These are phyloP conservation scores for Selaginella tamariscina DNA, from an alignment of 75 land plant genomes.

Conservation along the genomic window DNA sequence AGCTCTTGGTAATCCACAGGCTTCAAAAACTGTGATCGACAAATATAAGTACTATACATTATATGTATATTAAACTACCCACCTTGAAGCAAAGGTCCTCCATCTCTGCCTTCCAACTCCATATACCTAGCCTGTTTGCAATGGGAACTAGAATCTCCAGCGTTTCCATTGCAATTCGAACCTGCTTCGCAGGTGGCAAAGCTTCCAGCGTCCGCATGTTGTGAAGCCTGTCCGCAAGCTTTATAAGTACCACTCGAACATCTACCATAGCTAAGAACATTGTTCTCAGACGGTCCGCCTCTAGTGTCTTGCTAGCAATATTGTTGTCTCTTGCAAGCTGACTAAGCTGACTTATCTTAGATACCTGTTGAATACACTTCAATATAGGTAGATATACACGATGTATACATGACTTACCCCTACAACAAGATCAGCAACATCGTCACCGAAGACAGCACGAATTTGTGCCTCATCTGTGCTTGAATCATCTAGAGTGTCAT, in stretches of 20 bases:
- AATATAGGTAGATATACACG: background rate
- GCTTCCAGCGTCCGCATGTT: constrained; percentile 3
- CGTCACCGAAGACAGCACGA: background rate
- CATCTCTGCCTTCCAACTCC: constrained; percentile 11
- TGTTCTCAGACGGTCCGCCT: background rate
- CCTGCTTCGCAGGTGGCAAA: background rate
- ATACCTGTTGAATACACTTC: background rate
- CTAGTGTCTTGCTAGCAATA: constrained; percentile 8
- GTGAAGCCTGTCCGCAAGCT: constrained; percentile 7
- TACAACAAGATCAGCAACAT: constrained; percentile 7
- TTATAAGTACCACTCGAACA: constrained; percentile 1
- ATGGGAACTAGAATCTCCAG: constrained; percentile 5
- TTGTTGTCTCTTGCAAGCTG: constrained; percentile 2
- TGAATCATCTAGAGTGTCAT: constrained; percentile 7
- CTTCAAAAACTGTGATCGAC: no score
- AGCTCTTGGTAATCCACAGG: constrained; percentile 4
- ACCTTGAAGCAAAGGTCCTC: constrained; percentile 7
- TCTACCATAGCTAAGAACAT: constrained; percentile 6
- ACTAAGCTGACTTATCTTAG: constrained; percentile 7
- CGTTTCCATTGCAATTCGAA: background rate
- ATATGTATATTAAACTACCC: no score
- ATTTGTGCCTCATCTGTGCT: constrained; percentile 1
- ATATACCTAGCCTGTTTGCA: constrained; percentile 1
- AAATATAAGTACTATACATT: no score
- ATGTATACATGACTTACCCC: background rate